Conservation (phyloP, 2,329 filamentous ascomycete species). For the Pseudocercospora cruenta region DNA sequence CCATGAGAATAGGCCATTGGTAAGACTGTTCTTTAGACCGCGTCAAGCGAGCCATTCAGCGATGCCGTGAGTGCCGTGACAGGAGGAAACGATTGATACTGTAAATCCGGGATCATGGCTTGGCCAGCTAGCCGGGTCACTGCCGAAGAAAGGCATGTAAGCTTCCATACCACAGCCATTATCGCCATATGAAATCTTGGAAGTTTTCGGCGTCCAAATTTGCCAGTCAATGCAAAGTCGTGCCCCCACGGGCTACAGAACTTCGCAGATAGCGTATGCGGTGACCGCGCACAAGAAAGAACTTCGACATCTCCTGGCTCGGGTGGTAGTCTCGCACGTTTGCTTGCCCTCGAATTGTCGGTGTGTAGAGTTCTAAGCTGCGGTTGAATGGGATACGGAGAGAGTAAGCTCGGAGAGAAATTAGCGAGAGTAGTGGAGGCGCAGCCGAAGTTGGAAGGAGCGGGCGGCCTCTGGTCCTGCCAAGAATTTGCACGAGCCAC, state of each 20-base stretch:
- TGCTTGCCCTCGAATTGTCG: no score
- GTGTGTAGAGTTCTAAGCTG: no score
- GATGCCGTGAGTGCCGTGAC: neutral
- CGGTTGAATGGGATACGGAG: no score
- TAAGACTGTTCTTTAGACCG: neutral
- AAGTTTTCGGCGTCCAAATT: neutral
- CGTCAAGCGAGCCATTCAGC: constrained; percentile 1
- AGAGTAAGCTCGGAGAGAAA: neutral
- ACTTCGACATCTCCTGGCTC: no score
- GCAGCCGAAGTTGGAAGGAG: neutral
- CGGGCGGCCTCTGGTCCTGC: neutral
- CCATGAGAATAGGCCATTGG: constrained; percentile 5
- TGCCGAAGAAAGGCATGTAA: neutral
- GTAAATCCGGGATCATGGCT: neutral
- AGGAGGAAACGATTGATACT: neutral
- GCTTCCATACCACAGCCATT: neutral
- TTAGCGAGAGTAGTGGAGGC: neutral
- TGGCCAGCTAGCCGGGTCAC: neutral
- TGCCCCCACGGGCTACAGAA: no score
- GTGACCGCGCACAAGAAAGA: no score
- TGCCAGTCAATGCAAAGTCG: neutral
- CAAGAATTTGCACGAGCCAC: neutral
- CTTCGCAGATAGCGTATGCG: no score
- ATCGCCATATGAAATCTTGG: neutral
- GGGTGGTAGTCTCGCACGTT: no score